Evolutionary conservation across 2,329 filamentous ascomycete genomes (phyloP).

Genomic region (Botryotinia convoluta): DNA sequence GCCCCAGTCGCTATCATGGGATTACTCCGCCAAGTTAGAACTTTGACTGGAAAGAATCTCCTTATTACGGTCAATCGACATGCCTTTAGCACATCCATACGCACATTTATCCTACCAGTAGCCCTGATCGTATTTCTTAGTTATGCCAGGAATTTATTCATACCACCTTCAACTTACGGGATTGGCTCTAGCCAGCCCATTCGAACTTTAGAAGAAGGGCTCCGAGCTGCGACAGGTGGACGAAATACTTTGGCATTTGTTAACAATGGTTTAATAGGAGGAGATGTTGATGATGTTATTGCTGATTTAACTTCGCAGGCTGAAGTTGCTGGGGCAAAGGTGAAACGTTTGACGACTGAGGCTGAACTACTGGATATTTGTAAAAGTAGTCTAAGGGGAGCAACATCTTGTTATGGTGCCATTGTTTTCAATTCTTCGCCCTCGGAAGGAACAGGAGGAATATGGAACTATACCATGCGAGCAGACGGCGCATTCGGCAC

Average conservation of each 20-base stretch:
- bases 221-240: constrained; percentile 55
- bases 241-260: constrained; percentile 74
- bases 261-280: constrained; percentile 67
- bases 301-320: constrained; percentile 58
- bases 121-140: constrained; percentile 58
- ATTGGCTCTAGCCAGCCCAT: constrained; percentile 63
- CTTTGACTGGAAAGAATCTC: constrained; percentile 61
- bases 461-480: constrained; percentile 86
- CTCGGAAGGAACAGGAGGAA: constrained; percentile 58
- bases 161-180: constrained; percentile 72
- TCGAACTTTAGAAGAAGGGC: constrained; percentile 61
- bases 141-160: constrained; percentile 79
- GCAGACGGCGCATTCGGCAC: constrained; percentile 69
- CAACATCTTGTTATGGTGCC: constrained; percentile 70
- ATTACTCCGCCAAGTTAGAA: constrained; percentile 57
- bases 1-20: constrained; percentile 43
- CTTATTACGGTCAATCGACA: constrained; percentile 57
- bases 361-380: constrained; percentile 62
- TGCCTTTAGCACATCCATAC: constrained; percentile 49
- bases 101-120: constrained; percentile 59
- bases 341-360: constrained; percentile 53
- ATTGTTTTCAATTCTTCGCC: constrained; percentile 75
- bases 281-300: constrained; percentile 72
- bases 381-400: constrained; percentile 61
- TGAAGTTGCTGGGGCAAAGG: constrained; percentile 52